Base-by-base conservation (phyloP, 73 alveolate species). In the Paramecium primaurelia region DNA sequence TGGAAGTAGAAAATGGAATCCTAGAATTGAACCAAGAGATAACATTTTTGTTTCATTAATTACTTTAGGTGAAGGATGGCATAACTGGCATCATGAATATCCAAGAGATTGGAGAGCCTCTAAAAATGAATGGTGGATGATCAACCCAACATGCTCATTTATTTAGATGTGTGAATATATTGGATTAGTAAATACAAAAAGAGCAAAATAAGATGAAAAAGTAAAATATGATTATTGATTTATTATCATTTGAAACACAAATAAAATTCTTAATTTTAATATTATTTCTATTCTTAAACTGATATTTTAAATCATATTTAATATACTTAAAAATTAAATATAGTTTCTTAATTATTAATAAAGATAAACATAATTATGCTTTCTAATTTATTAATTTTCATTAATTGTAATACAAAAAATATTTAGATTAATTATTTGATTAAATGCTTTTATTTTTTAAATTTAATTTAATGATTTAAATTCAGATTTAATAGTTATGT, bases 51-150 rank as follows among this genome's bases (percentile, higher is more conserved):
- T 92, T 18, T 49, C 93, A 8, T 37, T 75, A 14, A 28, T 77
- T 25, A 80, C 95, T 20, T 40, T 77, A 54, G 95, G 95, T 34
- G 95, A 92, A 71, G 95, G 95, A 77, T 92, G 95, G 95, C 95
- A 92, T 88, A 92, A 92, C 85, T 92, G 95, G 95, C 95, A 92
- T 80, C 95, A 92, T 58, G 95, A 68, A 69, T 85, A 83, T 75
- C 95, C 95, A 25, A 89, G 94, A 89, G 94, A 89, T 89, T 89
- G 94, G 94, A 89, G 58, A 73, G 94, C 92, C 5, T 77, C 94
- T 6, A 83, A 89, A 71, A 89, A 89, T 71, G 88, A 89, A 16
- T 89, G 94, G 94, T 64, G 92, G 73, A 89, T 71, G 94, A 71
- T 89, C 10, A 89, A 89, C 34, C 60, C 88, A 30, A 89, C 94